phyloP scores from a whole-genome alignment of 805 yeast species.

The Saccharomycopsis sp. region DNA sequence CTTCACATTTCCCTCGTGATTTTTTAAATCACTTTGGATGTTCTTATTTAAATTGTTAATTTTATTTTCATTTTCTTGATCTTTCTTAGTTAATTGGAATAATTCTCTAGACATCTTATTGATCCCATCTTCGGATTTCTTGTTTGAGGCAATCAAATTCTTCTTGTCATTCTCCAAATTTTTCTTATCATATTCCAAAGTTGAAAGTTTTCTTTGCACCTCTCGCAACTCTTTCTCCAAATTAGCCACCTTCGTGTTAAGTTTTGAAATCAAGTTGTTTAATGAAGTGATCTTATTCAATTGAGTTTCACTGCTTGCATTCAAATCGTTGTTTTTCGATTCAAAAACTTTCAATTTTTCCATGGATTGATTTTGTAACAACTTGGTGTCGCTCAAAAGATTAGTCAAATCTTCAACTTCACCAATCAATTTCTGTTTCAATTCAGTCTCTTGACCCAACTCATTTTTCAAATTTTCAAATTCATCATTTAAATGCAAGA shows the following conservation, averaged over 20 bases:
- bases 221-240: conserved; percentile 18
- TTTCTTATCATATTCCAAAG: conserved; percentile 22
- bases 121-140: conserved; percentile 76
- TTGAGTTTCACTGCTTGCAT: conserved; percentile 1
- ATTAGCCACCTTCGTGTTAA: conserved; percentile 14
- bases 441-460: conserved; percentile 23
- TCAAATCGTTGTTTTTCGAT: conserved; percentile 10
- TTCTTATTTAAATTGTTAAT: conserved; percentile 40
- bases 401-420: conserved; percentile 28
- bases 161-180: conserved; percentile 26
- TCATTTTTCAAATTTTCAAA: conserved; percentile 30
- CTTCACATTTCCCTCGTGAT: conserved; percentile 30
- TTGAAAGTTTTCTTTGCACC: conserved; percentile 15
- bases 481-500: conserved; percentile 32
- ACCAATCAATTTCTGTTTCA: conserved; percentile 30
- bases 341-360: conserved; percentile 17
- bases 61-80: conserved; percentile 41
- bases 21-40: conserved; percentile 27
- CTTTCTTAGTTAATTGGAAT: conserved; percentile 54
- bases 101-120: conserved; percentile 86
- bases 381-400: conserved; percentile 22
- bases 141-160: conserved; percentile 33
- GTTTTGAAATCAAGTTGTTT: conserved; percentile 9
- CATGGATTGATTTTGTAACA: conserved; percentile 7
- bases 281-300: conserved; percentile 7